These are phyloP conservation scores for Ceratobasidium sp. DNA, from an alignment of 1,284 basidiomycete genomes.

Conservation along the genomic window DNA sequence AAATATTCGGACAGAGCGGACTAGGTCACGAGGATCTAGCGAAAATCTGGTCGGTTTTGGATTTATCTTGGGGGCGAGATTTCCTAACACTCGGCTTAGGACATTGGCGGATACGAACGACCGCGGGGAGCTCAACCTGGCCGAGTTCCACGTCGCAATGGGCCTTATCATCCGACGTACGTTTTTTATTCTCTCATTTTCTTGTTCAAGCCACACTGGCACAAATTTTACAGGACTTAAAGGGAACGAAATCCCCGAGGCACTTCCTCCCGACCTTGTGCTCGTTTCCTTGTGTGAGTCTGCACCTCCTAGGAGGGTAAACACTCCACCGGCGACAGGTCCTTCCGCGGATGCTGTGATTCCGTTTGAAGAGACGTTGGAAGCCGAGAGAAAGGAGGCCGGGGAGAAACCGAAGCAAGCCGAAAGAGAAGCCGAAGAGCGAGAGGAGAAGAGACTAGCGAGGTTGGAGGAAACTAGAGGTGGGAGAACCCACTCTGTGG, in stretches of 20 bases:
- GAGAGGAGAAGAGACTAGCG: constrained; percentile 76
- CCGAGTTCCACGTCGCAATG: constrained; percentile 99
- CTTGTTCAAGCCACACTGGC: too few relatives aligned
- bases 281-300: constrained; percentile 90
- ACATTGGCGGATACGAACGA: constrained; percentile 90
- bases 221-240: constrained; percentile 91
- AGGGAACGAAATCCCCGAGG: constrained; percentile 91
- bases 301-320: constrained; percentile 52
- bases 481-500: constrained; percentile 72
- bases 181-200: constrained; percentile 55
- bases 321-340: constrained; percentile 54
- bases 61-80: constrained; percentile 10
- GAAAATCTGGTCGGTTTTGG: constrained; percentile 85
- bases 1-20: constrained; percentile 96
- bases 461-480: constrained; percentile 77
- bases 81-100: constrained; percentile 64
- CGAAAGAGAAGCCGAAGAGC: constrained; percentile 82
- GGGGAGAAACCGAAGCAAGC: constrained; percentile 82
- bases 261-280: constrained; percentile 89
- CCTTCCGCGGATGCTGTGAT: constrained; percentile 55
- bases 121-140: constrained; percentile 92
- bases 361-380: constrained; percentile 84
- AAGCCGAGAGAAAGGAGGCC: constrained; percentile 86
- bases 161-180: constrained; percentile 94
- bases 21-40: constrained; percentile 91